phyloP scores from a whole-genome alignment of 2,329 filamentous ascomycete species.

The Aspergillus ustus region DNA sequence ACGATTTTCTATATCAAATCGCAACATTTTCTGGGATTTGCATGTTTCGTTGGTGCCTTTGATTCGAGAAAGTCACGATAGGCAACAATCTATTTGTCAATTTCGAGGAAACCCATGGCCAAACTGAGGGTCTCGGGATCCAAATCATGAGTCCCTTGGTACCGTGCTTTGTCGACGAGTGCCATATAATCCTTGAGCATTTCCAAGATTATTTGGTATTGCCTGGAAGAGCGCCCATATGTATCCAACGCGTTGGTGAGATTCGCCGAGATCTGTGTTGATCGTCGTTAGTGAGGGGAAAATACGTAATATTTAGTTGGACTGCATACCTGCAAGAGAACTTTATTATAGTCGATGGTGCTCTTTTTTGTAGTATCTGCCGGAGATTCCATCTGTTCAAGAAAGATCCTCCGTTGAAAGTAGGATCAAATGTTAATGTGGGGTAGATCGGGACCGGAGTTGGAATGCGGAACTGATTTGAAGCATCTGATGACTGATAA shows the following conservation, averaged over 20 bases:
- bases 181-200: conserved; percentile 41
- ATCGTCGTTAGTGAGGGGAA: conserved; percentile 1
- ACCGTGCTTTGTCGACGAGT: conserved; percentile 31
- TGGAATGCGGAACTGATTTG: not conserved
- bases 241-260: conserved; percentile 47
- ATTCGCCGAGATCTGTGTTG: conserved; percentile 45
- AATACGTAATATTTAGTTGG: not conserved
- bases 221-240: conserved; percentile 42
- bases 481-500: conserved; percentile 11
- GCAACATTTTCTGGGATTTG: not conserved
- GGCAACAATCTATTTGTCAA: conserved; percentile 25
- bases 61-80: not conserved
- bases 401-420: not conserved
- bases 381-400: conserved; percentile 6
- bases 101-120: conserved; percentile 40
- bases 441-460: not conserved
- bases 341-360: conserved; percentile 25
- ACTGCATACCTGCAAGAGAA: conserved; percentile 27
- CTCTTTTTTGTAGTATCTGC: not conserved
- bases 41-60: not conserved
- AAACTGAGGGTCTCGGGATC: conserved; percentile 37
- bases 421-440: not conserved
- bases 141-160: conserved; percentile 19
- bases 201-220: conserved; percentile 43
- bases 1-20: not conserved